These are phyloP conservation scores for Scorias spongiosa DNA, from an alignment of 2,329 filamentous ascomycete genomes.

Conservation along the genomic window DNA sequence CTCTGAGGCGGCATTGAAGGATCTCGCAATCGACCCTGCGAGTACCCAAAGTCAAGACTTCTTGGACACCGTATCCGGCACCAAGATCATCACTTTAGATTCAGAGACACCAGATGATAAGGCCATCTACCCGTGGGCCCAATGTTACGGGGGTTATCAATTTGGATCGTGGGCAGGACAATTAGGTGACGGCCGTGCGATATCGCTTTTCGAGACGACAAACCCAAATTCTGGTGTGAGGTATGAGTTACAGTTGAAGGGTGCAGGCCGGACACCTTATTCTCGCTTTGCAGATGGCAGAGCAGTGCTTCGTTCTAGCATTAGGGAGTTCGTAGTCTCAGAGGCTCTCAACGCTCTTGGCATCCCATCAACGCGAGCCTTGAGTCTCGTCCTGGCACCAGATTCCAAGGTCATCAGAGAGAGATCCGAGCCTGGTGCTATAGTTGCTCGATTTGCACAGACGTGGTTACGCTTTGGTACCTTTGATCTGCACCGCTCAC, in stretches of 20 bases:
- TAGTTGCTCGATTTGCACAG: slow-evolving; percentile 82
- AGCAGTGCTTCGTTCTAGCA: slow-evolving; percentile 80
- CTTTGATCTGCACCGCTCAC: slow-evolving; percentile 76
- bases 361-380: slow-evolving; percentile 74
- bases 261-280: slow-evolving; percentile 85
- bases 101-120: slow-evolving; percentile 42
- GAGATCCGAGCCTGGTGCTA: slow-evolving; percentile 72
- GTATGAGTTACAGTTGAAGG: slow-evolving; percentile 90
- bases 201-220: slow-evolving; percentile 81
- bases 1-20: slow-evolving; percentile 60
- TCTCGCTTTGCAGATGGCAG: slow-evolving; percentile 93
- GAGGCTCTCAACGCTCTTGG: slow-evolving; percentile 74
- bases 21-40: slow-evolving; percentile 58
- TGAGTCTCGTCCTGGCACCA: slow-evolving; percentile 66
- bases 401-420: slow-evolving; percentile 62
- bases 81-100: slow-evolving; percentile 66
- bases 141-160: slow-evolving; percentile 76
- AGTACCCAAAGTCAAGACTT: slow-evolving; percentile 63
- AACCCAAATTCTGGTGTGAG: slow-evolving; percentile 55
- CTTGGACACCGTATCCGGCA: slow-evolving; percentile 62
- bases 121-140: slow-evolving; percentile 89
- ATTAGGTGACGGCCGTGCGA: slow-evolving; percentile 84
- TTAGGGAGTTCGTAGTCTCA: slow-evolving; percentile 85
- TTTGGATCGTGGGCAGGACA: slow-evolving; percentile 85
- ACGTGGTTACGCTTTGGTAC: slow-evolving; percentile 88